Conservation (phyloP, 306 rosid species). For the Gleditsia sinensis region DNA sequence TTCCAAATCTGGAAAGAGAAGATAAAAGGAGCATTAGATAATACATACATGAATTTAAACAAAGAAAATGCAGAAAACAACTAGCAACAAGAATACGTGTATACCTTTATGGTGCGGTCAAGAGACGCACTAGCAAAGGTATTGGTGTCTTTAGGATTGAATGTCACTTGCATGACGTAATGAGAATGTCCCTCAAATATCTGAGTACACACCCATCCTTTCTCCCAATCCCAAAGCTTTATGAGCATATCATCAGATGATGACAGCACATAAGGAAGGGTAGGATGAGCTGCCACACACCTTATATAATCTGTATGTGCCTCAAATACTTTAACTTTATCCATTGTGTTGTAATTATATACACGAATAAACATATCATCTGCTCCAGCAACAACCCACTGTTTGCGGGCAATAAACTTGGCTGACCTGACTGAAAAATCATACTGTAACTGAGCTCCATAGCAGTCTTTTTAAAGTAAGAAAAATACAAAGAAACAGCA, state of each 20-base stretch:
- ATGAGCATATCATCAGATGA: constrained; percentile 99
- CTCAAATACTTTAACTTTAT: constrained; percentile 90
- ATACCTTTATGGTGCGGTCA: constrained; percentile 98
- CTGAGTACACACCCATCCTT: constrained; percentile 98
- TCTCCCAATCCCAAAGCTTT: constrained; percentile 99
- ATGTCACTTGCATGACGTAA: constrained; percentile 99
- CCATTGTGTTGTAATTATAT: constrained; percentile 98
- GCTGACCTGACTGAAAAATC: constrained; percentile 93
- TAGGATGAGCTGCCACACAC: constrained; percentile 97
- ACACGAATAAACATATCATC: constrained; percentile 99
- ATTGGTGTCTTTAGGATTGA: constrained; percentile 97
- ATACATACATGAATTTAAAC: constrained; percentile 19
- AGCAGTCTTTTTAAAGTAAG: constrained; percentile 16
- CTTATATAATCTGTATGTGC: constrained; percentile 99
- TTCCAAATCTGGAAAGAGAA: constrained; percentile 82
- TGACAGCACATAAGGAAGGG: constrained; percentile 93
- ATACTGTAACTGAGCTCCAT: constrained; percentile 26
- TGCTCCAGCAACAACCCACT: constrained; percentile 99
- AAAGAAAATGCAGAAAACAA: constrained; percentile 23
- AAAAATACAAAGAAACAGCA: constrained; percentile 4
- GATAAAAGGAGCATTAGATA: constrained; percentile 32
- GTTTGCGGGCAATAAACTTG: constrained; percentile 93
- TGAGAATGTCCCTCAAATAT: constrained; percentile 99
- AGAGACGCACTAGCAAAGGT: constrained; percentile 99
- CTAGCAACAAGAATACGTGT: constrained; percentile 22